Conservation (phyloP, 2,329 filamentous ascomycete genomes). For the Alternaria postmessia region DNA sequence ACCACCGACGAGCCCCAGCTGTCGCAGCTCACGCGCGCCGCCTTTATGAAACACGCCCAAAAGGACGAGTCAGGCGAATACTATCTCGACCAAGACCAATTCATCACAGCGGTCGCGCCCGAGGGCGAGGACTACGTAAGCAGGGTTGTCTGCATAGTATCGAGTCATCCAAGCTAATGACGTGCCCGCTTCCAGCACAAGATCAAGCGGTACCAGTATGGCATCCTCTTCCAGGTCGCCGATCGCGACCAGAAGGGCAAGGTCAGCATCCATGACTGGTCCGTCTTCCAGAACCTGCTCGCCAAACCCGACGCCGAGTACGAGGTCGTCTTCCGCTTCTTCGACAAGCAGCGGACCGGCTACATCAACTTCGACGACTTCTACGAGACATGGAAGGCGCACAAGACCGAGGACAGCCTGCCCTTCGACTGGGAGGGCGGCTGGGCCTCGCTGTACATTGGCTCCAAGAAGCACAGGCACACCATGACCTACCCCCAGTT, state of each 20-base stretch:
- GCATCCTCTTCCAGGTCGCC: slow-evolving; percentile 89
- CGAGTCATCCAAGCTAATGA: slow-evolving; percentile 39
- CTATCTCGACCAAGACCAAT: slow-evolving; percentile 84
- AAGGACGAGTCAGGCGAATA: slow-evolving; percentile 80
- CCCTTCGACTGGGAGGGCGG: slow-evolving; percentile 98
- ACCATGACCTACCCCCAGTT: slow-evolving; percentile 96
- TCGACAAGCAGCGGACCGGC: slow-evolving; percentile 85
- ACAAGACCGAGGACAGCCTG: slow-evolving; percentile 84
- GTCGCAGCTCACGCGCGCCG: slow-evolving; percentile 76
- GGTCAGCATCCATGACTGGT: slow-evolving; percentile 86
- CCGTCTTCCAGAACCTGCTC: slow-evolving; percentile 91
- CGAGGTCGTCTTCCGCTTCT: slow-evolving; percentile 96
- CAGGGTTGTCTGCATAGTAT: slow-evolving; percentile 30
- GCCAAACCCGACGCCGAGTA: slow-evolving; percentile 97
- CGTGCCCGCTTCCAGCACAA: slow-evolving; percentile 74
- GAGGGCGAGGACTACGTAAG: slow-evolving; percentile 89
- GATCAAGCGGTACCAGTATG: slow-evolving; percentile 95
- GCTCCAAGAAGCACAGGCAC: slow-evolving; percentile 85
- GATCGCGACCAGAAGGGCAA: slow-evolving; percentile 78
- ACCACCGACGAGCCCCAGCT: slow-evolving; percentile 65
- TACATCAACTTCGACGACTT: slow-evolving; percentile 91
- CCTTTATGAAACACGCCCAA: slow-evolving; percentile 78
- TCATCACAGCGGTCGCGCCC: slow-evolving; percentile 89
- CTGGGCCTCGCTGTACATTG: slow-evolving; percentile 95
- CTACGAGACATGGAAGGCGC: slow-evolving; percentile 82